phyloP scores from a whole-genome alignment of 345 rosid genomes.

The Lumnitzera littorea region DNA sequence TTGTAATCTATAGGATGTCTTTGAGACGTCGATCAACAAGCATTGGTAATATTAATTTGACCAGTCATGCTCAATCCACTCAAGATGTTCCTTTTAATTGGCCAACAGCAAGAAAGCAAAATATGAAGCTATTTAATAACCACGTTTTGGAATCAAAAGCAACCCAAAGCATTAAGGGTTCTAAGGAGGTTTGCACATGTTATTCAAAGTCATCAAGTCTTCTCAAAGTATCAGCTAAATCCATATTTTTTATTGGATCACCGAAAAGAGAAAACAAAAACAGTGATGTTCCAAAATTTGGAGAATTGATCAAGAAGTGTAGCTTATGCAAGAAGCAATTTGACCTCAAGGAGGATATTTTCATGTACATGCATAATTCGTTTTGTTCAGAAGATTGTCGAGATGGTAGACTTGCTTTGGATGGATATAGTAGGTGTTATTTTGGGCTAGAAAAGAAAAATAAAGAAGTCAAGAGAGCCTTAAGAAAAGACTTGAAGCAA shows the following conservation, averaged over 20 bases:
- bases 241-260: constrained; percentile 2
- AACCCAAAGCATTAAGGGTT: no score
- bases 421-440: constrained; percentile 12
- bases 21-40: no score
- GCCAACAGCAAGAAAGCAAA: no score
- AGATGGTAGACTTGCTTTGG: constrained; percentile 19
- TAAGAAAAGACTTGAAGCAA: not conserved
- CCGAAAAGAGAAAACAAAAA: constrained; percentile 1
- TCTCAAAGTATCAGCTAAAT: no score
- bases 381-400: constrained; percentile 25
- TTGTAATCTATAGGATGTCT: no score
- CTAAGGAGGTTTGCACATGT: no score
- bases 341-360: not conserved
- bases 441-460: not conserved
- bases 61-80: no score
- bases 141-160: no score
- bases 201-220: no score
- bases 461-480: not conserved
- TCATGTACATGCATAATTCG: constrained; percentile 21
- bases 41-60: no score
- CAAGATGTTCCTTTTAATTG: no score
- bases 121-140: no score
- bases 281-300: constrained; percentile 7
- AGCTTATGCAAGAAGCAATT: constrained; percentile 23
- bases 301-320: constrained; percentile 21